phyloP scores from a whole-genome alignment of 495 filamentous ascomycete genomes.

The Thozetella sp. region DNA sequence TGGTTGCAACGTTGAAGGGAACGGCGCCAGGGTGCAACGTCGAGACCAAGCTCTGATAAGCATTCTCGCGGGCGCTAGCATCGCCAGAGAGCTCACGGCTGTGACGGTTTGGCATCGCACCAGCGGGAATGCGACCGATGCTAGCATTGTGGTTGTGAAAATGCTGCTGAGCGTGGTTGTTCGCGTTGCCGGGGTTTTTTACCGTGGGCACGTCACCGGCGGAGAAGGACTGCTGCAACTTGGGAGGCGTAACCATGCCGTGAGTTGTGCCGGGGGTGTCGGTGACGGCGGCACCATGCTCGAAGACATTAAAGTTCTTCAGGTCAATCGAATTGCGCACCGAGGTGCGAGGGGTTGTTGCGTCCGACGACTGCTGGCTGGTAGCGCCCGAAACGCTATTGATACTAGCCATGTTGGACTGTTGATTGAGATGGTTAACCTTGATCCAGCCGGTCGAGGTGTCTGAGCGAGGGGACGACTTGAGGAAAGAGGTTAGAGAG shows the following conservation, averaged over 20 bases:
- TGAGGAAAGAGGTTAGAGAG: neutral
- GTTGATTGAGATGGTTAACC: conserved; percentile 69
- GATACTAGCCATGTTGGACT: conserved; percentile 21
- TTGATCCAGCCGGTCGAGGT: neutral
- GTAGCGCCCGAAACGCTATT: neutral
- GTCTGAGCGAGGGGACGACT: neutral
- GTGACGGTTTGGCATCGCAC: conserved; percentile 61
- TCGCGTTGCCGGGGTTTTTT: conserved; percentile 57
- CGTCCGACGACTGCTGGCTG: conserved; percentile 19
- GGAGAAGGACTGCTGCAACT: conserved; percentile 85
- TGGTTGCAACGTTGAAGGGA: conserved; percentile 60
- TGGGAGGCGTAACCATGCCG: conserved; percentile 58
- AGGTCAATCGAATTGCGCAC: conserved; percentile 59
- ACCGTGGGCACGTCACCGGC: conserved; percentile 88
- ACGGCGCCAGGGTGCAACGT: conserved; percentile 78
- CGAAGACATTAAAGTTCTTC: conserved; percentile 41
- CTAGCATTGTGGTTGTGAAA: conserved; percentile 83
- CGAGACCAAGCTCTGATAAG: conserved; percentile 59
- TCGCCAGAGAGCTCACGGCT: conserved; percentile 65
- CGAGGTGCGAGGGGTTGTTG: conserved; percentile 40
- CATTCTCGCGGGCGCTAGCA: conserved; percentile 50
- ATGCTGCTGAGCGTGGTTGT: conserved; percentile 74
- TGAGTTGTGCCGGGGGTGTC: conserved; percentile 39
- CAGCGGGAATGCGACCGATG: conserved; percentile 74
- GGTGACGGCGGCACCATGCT: conserved; percentile 20